Evolutionary conservation across 495 filamentous ascomycete genomes (phyloP).

Genomic region (Xeromyces bisporus): DNA sequence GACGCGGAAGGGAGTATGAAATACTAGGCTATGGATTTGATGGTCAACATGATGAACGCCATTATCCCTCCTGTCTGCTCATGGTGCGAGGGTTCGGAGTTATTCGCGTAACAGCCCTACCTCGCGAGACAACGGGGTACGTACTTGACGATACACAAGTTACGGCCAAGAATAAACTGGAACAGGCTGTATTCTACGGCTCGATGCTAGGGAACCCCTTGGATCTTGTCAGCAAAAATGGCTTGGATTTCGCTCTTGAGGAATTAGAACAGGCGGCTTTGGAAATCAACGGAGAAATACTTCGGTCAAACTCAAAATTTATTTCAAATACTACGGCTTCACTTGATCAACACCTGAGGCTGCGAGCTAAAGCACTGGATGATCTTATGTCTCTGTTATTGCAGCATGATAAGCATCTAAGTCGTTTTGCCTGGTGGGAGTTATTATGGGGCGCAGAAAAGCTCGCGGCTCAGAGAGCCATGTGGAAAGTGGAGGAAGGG

Average conservation of each 20-base stretch:
- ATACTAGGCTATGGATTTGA: slow-evolving; percentile 32
- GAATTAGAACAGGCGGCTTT: slow-evolving; percentile 68
- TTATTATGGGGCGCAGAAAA: slow-evolving; percentile 65
- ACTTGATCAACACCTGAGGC: slow-evolving; percentile 61
- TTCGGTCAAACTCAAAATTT: slow-evolving; percentile 54
- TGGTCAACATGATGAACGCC: slow-evolving; percentile 11
- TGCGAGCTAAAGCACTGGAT: slow-evolving; percentile 49
- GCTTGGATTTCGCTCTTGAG: slow-evolving; percentile 40
- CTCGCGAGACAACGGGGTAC: slow-evolving; percentile 10
- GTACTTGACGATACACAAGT: slow-evolving; percentile 27
- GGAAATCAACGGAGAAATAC: slow-evolving; percentile 63
- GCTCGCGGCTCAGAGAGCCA: slow-evolving; percentile 59
- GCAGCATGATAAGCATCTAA: slow-evolving; percentile 35
- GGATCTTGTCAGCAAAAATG: slow-evolving; percentile 48
- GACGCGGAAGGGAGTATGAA: slow-evolving; percentile 38
- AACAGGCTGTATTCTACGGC: slow-evolving; percentile 89
- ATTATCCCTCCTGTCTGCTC: slow-evolving; percentile 49
- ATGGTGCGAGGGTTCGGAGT: slow-evolving; percentile 67
- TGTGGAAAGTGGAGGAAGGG: slow-evolving; percentile 64
- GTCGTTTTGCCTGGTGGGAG: slow-evolving; percentile 39
- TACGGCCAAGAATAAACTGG: slow-evolving; percentile 72
- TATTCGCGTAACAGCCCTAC: slow-evolving; percentile 43
- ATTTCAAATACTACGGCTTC: slow-evolving; percentile 55
- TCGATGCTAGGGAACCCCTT: slow-evolving; percentile 63
- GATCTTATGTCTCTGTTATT: slow-evolving; percentile 54